A percentile compares a stretch with the other conserved stretches of the same genome.
These are phyloP conservation scores for Exsudoporus floridanus DNA, from an alignment of 1,284 basidiomycete genomes.

Conservation along the genomic window DNA sequence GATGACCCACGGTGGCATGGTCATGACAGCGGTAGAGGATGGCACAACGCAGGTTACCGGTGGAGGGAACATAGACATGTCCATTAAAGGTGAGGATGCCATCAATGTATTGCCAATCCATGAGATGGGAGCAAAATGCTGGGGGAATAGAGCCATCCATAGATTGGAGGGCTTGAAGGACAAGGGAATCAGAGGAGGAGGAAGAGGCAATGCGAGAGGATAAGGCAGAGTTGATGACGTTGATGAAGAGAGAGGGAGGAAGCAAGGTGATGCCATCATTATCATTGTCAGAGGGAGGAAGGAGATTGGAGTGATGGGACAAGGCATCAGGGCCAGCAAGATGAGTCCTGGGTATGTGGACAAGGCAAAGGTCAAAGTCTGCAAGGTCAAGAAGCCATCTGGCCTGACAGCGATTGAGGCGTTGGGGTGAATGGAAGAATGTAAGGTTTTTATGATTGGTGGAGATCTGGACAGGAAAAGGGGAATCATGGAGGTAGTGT, in stretches of 20 bases:
- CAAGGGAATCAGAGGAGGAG: neutral
- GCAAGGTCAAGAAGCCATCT: too few relatives aligned
- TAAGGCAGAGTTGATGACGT: neutral
- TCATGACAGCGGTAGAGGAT: too few relatives aligned
- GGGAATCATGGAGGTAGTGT: neutral
- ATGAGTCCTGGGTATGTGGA: neutral
- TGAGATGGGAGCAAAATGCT: too few relatives aligned
- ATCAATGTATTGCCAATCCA: too few relatives aligned
- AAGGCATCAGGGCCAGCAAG: neutral
- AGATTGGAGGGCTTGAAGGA: too few relatives aligned
- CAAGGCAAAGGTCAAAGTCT: neutral
- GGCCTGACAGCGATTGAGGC: neutral
- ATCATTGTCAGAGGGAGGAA: too few relatives aligned
- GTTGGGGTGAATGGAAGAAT: neutral
- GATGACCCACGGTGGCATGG: too few relatives aligned
- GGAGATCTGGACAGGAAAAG: neutral
- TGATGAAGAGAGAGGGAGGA: neutral
- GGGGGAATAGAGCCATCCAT: too few relatives aligned
- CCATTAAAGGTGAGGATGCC: too few relatives aligned
- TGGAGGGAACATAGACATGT: too few relatives aligned
- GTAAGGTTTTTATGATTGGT: neutral
- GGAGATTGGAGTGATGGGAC: neutral
- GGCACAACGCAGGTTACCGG: too few relatives aligned
- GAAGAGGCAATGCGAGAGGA: fast-evolving
- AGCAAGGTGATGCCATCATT: neutral